Conservation (phyloP, 345 rosid species). For the Rhizophora mangle region DNA sequence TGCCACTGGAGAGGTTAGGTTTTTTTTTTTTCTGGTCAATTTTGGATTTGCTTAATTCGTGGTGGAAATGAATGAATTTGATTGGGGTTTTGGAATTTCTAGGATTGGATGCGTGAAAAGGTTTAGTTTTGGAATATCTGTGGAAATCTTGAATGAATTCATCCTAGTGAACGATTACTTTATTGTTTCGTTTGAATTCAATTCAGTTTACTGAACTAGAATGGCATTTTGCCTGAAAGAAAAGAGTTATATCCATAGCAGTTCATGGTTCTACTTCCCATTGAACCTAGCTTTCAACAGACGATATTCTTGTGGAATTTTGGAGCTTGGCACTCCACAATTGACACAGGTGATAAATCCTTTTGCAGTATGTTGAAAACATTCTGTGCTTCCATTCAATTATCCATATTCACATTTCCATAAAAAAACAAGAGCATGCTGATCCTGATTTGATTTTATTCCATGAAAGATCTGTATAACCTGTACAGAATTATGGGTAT, state of each 20-base stretch:
- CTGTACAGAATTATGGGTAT: background rate
- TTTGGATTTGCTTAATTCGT: background rate
- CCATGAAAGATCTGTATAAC: background rate
- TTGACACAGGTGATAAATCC: too few species aligned
- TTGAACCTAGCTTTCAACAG: background rate
- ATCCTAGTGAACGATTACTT: too few species aligned
- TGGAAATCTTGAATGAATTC: too few species aligned
- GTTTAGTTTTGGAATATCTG: too few species aligned
- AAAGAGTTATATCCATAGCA: too few species aligned
- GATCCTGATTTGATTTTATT: background rate
- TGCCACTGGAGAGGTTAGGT: conserved; percentile 68
- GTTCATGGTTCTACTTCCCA: too few species aligned
- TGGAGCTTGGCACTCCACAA: background rate
- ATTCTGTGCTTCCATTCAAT: too few species aligned
- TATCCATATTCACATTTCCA: too few species aligned
- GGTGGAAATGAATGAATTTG: background rate
- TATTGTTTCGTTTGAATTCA: too few species aligned
- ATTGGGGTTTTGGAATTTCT: background rate
- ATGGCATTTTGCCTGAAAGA: too few species aligned
- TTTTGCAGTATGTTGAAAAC: too few species aligned
- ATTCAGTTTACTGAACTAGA: too few species aligned
- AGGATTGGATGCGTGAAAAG: background rate
- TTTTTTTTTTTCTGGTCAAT: background rate
- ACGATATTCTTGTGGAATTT: background rate
- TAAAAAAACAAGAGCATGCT: background rate